Evolutionary conservation across 768 basidiomycete species (phyloP).

Genomic region (Pleurotus salmoneostramineus): DNA sequence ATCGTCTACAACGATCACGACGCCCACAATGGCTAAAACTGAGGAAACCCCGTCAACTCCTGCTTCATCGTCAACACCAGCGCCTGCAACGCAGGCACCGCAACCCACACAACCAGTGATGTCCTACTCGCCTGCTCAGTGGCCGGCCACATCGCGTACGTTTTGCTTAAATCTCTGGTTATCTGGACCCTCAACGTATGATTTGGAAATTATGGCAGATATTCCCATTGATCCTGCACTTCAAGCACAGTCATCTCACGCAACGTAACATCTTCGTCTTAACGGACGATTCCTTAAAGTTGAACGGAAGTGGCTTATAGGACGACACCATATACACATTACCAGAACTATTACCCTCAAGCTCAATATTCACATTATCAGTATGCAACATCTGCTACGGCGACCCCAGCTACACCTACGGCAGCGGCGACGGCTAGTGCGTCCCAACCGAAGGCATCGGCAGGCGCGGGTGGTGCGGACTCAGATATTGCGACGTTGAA

Average conservation of each 20-base stretch:
- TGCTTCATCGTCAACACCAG: background rate
- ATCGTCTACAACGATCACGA: background rate
- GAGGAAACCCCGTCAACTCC: background rate
- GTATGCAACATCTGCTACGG: slow-evolving; percentile 27
- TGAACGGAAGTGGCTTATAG: slow-evolving; percentile 23
- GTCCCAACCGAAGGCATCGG: slow-evolving; percentile 26
- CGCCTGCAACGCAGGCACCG: background rate
- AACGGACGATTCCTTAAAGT: slow-evolving; percentile 13
- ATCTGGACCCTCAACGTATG: background rate
- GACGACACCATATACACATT: slow-evolving; percentile 47
- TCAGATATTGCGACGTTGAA: slow-evolving; percentile 75
- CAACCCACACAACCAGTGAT: background rate
- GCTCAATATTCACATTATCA: slow-evolving; percentile 47
- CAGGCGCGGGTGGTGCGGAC: slow-evolving; percentile 41
- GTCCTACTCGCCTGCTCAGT: background rate
- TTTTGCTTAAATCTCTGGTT: background rate
- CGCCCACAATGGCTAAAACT: background rate
- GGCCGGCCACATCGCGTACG: background rate
- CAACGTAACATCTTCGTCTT: slow-evolving; percentile 30
- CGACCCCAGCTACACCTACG: slow-evolving; percentile 14
- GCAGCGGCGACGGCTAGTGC: slow-evolving; percentile 12
- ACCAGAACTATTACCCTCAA: slow-evolving; percentile 40
- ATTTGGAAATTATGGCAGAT: slow-evolving; percentile 25
- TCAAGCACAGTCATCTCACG: slow-evolving; percentile 51
- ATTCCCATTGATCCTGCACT: slow-evolving; percentile 69